These are phyloP conservation scores for Metschnikowia arizonensis DNA, from an alignment of 805 yeast species.

Conservation along the genomic window DNA sequence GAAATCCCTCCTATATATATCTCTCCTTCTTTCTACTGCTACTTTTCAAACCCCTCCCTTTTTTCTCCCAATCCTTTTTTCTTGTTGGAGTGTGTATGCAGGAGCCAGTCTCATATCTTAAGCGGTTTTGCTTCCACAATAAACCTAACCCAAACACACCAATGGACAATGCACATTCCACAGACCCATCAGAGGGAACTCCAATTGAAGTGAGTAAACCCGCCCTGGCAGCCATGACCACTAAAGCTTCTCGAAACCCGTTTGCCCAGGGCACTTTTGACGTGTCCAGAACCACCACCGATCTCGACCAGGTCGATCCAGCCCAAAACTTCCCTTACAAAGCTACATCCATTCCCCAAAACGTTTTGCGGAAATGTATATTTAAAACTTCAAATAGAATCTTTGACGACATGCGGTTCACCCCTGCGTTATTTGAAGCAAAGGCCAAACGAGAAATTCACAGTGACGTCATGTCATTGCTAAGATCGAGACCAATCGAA, in stretches of 20 bases:
- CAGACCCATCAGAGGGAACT: background rate
- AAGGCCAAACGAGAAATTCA: background rate
- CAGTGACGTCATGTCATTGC: constrained; percentile 16
- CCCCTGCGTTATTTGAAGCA: constrained; percentile 15
- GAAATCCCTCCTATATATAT: too few relatives aligned
- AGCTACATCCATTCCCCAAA: constrained; percentile 15
- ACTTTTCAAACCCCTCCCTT: background rate
- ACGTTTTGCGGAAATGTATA: constrained; percentile 20
- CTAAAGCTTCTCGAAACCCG: constrained; percentile 9
- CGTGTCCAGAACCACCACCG: background rate
- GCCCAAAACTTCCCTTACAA: constrained; percentile 12
- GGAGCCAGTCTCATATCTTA: background rate
- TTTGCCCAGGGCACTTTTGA: constrained; percentile 9
- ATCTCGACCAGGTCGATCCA: background rate
- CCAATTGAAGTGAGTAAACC: background rate
- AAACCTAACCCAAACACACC: background rate
- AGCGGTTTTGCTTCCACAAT: constrained; percentile 4
- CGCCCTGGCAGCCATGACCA: background rate
- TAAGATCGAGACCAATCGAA: constrained; percentile 31
- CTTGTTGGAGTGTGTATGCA: background rate
- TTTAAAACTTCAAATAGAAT: constrained; percentile 68
- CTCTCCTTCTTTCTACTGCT: background rate
- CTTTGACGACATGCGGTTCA: constrained; percentile 51
- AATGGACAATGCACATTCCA: constrained; percentile 1
- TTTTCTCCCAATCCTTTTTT: background rate